Evolutionary conservation across 1,139 yeast species (phyloP), one percentile per base, ranked within the genome.

Genomic region (Meyerozyma smithsonii): DNA sequence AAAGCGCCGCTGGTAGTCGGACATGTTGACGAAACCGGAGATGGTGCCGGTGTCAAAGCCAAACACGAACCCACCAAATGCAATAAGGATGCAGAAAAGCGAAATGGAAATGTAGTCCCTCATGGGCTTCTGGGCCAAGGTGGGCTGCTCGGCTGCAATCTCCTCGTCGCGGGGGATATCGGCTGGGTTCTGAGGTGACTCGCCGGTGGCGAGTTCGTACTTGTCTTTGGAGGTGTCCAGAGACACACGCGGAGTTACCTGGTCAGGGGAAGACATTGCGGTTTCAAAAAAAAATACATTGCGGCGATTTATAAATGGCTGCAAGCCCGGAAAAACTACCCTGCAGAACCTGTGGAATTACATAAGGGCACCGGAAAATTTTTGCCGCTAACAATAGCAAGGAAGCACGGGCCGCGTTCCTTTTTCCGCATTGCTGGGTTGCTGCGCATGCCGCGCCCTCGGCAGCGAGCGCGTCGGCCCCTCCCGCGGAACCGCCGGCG

Each of bases 21-120:
- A 24, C 51, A 39, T 48, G 35, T 46, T 55, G 38, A 46, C 59
- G 47, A 45, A 56, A 39, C 50, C 59, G 33, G 42, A 41, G 54
- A 39, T 58, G 46, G 61, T 56, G 42, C 59, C 61, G 34, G 59
- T 56, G 40, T 55, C 61, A 40, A 49, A 56, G 15, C 61, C 59
- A 36, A 56, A 56, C 10, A 56, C 57, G 36, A 51, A 55, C 12
- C 61, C 61, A 36, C 61, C 61, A 33, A 56, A 56, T 18, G 61
- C 58, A 11, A 56, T 53, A 35, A 56, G 40, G 38, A 53, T 36
- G 38, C 58, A 54, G 55, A 66, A 66, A 42, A 66, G 45, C 34
- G 62, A 56, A 32, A 65, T 64, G 28, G 59, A 46, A 30, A 63
- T 36, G 49, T 66, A 61, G 40, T 64, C 69, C 35, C 53, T 59